A percentile compares a stretch with the other conserved stretches of the same genome.
Evolutionary conservation across 2,329 filamentous ascomycete species (phyloP).

Genomic region (Pleomassaria siparia): DNA sequence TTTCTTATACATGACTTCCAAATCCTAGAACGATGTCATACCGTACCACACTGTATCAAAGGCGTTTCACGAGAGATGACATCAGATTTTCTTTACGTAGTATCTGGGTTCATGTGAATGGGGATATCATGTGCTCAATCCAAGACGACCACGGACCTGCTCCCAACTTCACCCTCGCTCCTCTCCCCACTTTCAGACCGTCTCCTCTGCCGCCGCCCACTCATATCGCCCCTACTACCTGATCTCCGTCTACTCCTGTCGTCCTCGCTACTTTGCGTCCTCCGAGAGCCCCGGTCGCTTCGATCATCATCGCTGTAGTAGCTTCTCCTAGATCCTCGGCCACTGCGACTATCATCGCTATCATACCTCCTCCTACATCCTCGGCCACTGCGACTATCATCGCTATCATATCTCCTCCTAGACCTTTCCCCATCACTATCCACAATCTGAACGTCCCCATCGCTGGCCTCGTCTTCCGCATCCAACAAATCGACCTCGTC

Average conservation of each 20-base stretch:
- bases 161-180: background rate
- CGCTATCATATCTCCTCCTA: constrained; percentile 44
- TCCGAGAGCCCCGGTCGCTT: background rate
- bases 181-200: background rate
- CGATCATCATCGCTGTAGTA: background rate
- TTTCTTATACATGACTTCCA: too few relatives aligned
- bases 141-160: background rate
- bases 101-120: too few relatives aligned
- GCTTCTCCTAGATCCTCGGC: background rate
- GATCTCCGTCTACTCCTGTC: background rate
- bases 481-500: constrained; percentile 72
- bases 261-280: background rate
- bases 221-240: background rate
- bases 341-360: background rate
- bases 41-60: too few relatives aligned
- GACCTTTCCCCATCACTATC: background rate
- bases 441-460: background rate
- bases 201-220: background rate
- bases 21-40: too few relatives aligned
- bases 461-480: constrained; percentile 1
- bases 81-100: too few relatives aligned
- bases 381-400: constrained; percentile 21
- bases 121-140: background rate
- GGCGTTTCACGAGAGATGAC: too few relatives aligned
- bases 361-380: background rate